Evolutionary conservation across 1,139 yeast genomes (phyloP), one percentile per base, ranked within the genome.

Genomic region (Kluyveromyces sp.): DNA sequence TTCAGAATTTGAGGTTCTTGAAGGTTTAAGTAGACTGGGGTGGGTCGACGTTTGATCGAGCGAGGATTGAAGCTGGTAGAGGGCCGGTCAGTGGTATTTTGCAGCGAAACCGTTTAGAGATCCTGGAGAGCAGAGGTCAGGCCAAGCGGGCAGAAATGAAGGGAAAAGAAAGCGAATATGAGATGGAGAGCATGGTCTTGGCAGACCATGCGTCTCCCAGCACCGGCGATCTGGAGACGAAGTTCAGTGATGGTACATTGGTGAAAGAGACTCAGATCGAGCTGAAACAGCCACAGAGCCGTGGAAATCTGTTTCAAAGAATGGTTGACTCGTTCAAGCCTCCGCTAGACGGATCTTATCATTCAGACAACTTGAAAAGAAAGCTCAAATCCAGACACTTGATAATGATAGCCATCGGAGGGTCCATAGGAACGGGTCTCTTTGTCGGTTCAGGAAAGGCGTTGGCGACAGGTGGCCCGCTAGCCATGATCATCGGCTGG

Each of bases 391-490:
- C 54, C 19, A 43, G 54, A 37, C 54, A 51, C 38, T 39, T 51
- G 43, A 51, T 51, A 28, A 51, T 51, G 54, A 80, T 84, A 53
- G 87, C 88, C 41, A 74, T 78, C 46, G 94, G 94, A 48, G 94
- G 94, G 25, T 73, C 85, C 36, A 83, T 84, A 51, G 94, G 94
- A 55, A 83, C 83, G n/a, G 65, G 65, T 74, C 50, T 75, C 67
- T 69, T 64, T 54, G 74, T 78, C 36, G 83, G 83, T 58, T 68
- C 77, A 33, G 87, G 87, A 45, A 69, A 69, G 50, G 82, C 85
- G 4, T 67, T 81, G 50, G 64, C 69, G 44, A 64, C 67, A 25
- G 83, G 83, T 55, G 86, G 87, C 40, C 86, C 86, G 19, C 81
- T 73, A 8, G 70, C 75, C 42, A 55, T 75, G 32, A 61, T 76